Evolutionary conservation across 805 yeast species (phyloP).

Genomic region (Blastobotrys parvus): DNA sequence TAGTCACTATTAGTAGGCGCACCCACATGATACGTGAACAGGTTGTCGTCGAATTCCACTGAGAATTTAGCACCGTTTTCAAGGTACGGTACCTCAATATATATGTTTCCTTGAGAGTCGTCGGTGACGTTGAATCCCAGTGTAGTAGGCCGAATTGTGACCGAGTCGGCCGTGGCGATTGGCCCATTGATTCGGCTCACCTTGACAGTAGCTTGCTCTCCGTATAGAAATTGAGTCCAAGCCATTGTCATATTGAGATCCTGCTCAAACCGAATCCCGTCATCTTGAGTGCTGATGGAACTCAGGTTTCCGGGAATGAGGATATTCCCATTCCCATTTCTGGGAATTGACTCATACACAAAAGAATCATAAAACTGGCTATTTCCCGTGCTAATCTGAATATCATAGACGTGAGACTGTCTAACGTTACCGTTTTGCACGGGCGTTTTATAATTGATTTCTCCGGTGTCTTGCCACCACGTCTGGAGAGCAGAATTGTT

Average conservation of each 20-base stretch:
- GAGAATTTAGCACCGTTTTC: background rate
- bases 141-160: background rate
- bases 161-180: background rate
- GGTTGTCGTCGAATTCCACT: background rate
- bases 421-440: background rate
- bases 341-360: background rate
- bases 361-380: background rate
- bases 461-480: background rate
- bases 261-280: background rate
- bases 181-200: background rate
- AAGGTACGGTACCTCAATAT: background rate
- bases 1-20: background rate
- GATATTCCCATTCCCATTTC: background rate
- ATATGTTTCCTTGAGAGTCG: background rate
- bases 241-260: background rate
- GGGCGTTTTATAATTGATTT: background rate
- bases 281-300: background rate
- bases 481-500: no score
- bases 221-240: background rate
- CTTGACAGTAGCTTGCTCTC: background rate
- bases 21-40: background rate
- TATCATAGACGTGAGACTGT: background rate
- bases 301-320: background rate
- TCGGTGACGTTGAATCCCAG: background rate
- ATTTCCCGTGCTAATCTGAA: background rate